These are phyloP conservation scores for Grifola frondosa DNA, from an alignment of 1,284 basidiomycete genomes.

Conservation along the genomic window DNA sequence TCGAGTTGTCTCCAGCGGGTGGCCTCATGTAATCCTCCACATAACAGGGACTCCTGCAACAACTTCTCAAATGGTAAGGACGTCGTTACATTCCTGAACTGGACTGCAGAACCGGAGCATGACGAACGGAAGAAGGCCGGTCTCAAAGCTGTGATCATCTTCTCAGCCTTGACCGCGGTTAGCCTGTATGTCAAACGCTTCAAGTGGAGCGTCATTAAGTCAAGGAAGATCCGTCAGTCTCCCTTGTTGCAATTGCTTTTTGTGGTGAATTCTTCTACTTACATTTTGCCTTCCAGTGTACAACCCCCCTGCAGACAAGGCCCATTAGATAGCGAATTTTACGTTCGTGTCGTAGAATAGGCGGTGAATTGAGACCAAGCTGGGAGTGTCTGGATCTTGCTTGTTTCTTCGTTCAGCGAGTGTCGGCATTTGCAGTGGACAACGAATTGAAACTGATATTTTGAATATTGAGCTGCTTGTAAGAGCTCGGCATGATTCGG, in stretches of 20 bases:
- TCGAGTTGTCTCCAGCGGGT: no score
- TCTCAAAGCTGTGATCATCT: constrained; percentile 89
- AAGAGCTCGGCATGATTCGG: no score
- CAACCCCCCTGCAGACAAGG: constrained; percentile 50
- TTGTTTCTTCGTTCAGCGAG: no score
- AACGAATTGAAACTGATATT: no score
- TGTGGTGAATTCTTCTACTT: constrained; percentile 9
- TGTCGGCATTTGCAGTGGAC: no score
- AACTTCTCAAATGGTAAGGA: constrained; percentile 99
- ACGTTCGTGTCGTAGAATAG: constrained; percentile 5
- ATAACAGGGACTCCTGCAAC: constrained; percentile 42
- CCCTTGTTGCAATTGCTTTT: background rate
- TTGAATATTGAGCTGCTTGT: no score
- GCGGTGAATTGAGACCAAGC: constrained; percentile 11
- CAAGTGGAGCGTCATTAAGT: constrained; percentile 94
- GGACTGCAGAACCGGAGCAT: constrained; percentile 97
- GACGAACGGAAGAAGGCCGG: constrained; percentile 98
- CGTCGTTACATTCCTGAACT: constrained; percentile 91
- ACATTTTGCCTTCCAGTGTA: constrained; percentile 41
- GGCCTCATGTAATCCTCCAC: no score
- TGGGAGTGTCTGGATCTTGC: no score
- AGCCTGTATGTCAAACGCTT: constrained; percentile 91
- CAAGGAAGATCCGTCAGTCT: constrained; percentile 84
- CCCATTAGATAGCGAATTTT: constrained; percentile 27
- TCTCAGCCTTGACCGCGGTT: constrained; percentile 81